Base-by-base conservation (phyloP, 495 filamentous ascomycete genomes). In the Talaromyces liani region DNA sequence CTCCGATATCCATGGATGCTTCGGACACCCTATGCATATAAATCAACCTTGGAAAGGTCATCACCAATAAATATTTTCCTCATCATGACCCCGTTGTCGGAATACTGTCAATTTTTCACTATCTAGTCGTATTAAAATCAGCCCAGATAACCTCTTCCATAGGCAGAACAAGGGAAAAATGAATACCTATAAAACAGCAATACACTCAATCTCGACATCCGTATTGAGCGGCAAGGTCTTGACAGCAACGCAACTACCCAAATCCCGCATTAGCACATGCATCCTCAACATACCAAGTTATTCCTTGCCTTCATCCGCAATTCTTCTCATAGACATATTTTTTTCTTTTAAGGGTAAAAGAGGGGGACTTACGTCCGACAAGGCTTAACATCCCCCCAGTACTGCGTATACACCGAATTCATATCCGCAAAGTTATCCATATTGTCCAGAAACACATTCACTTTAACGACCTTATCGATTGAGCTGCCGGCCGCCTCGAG, bases 141-240 rank as follows among this genome's bases (percentile, higher is more conserved):
- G 27, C 27, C 2, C 2, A 27, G 4, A 27, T 3, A 27, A 1
- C 4, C 27, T 3, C 27, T 27, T 27, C 27, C 27, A 27, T 27
- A 27, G 27, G 27, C 27, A 3, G 4, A 27, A 27, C 27, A 27
- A 27, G 27, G 27, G 27, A 27, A 3, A 55, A 25, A 29, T 61
- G 63, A 20, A 60, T 27, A 47, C 58, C 39, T 72, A 77, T 64
- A 79, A 69, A 74, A 80, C 73, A 5, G 87, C 87, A 56, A 81
- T 85, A 66, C 84, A 88, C 71, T 90, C 87, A 69, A 91, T 88
- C 75, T 90, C 87, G 16, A 91, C 86, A 76, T 89, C 86, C 8
- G 86, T 86, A 18, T 81, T 80, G 22, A 87, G 71, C 1, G 87
- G 87, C 60, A 89, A 73, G 49, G 84, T 84, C 69, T 85, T 80